Evolutionary conservation across 1,284 basidiomycete species (phyloP).

Genomic region (Trametes versicolor): DNA sequence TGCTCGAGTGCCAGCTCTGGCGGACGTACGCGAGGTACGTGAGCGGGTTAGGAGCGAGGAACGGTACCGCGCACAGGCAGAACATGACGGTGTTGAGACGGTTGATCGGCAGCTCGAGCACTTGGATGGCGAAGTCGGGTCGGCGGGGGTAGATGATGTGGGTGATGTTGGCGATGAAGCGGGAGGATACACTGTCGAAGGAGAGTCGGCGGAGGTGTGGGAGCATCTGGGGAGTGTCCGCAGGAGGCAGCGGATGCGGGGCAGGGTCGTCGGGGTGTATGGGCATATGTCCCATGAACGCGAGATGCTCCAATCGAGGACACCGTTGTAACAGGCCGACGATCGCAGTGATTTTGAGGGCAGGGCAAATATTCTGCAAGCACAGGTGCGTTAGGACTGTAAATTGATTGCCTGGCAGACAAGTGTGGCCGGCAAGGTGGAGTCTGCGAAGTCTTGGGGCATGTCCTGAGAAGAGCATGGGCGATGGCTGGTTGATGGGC

Average conservation of each 20-base stretch:
- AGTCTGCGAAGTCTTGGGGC: neutral
- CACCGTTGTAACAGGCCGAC: neutral
- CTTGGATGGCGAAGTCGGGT: neutral
- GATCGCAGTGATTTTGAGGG: neutral
- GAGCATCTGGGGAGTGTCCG: neutral
- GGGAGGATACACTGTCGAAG: neutral
- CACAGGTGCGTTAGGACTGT: neutral
- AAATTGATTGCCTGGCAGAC: slow-evolving; percentile 6
- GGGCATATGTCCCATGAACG: neutral
- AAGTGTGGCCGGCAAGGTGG: neutral
- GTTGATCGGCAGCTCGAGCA: no score
- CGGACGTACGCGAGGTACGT: no score
- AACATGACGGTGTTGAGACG: no score
- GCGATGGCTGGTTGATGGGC: neutral
- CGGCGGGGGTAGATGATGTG: no score
- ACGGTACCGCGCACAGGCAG: no score
- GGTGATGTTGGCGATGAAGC: no score
- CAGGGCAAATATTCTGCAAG: neutral
- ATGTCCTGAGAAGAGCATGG: neutral
- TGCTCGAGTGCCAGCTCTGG: no score
- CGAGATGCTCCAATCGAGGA: slow-evolving; percentile 2
- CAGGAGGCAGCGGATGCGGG: neutral
- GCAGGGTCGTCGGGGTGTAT: neutral
- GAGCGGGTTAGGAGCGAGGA: no score
- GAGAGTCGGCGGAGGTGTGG: neutral